Base-by-base conservation (phyloP, 805 yeast species). In the Lipomyces anomalus region DNA sequence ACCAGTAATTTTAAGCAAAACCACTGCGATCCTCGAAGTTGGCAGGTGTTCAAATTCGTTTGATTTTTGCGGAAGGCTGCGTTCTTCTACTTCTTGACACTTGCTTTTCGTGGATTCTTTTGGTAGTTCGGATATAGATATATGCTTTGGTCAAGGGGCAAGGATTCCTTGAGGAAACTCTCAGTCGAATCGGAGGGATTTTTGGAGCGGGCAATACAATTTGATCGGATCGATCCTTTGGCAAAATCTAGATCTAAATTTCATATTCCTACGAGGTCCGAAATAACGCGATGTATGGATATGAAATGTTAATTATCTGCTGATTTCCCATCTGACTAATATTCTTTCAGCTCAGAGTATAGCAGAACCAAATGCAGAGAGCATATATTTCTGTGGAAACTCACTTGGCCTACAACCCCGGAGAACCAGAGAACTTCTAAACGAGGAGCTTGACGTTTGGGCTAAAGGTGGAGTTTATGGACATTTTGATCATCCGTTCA, bases 331-430 rank as follows among this genome's bases (percentile, higher is more conserved):
- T 18, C 17, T 32, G 24, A 32, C 13, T 7, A 34, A 40, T 35
- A 47, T 33, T 9, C 29, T 11, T 13, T n/a, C 23, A 52, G 52
- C 51, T 22, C 7, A 39, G 13, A 22, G 22, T 6, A 44, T 44
- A 16, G 16, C 40, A 4, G 46, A 41, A 17, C 46, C 56, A 5
- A 35, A 42, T 34, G 33, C 22, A 16, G 24, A 36, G 17, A 48
- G 54, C 18, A 36, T 74, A 20, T 90, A 89, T 61, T 69, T 89
- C 38, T 87, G 95, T 65, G 97, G 97, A 2, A 90, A 89, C 67
- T 86, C 95, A n/a, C 75, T 89, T 4, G 97, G 97, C 0, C 67
- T 89, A 48, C 84, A 87, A 89, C 97, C 97, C 0, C 68, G 65
- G 41, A 60, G 68, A 5, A 80, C 89, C 0, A 68, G 75, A 28